These are phyloP conservation scores for Cucurbita ficifolia DNA, from an alignment of 306 rosid genomes.

Conservation along the genomic window DNA sequence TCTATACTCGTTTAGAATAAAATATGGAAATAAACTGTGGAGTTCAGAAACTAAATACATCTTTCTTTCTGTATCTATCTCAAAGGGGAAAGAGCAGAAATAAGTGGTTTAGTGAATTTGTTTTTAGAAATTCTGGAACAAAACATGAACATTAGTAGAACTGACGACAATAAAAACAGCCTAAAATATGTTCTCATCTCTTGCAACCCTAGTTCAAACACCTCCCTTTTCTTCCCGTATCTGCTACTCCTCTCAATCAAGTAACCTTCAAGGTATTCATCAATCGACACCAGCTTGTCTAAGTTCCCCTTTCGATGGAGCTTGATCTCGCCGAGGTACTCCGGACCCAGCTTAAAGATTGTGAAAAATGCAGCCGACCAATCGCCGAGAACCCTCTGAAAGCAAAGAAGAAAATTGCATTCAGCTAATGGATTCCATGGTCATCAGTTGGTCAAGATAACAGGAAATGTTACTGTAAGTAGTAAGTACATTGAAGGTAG, in stretches of 20 bases:
- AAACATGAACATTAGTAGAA: constrained; percentile 79
- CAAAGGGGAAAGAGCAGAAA: constrained; percentile 37
- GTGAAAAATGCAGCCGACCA: constrained; percentile 95
- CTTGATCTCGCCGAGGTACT: constrained; percentile 22
- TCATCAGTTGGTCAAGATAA: not conserved
- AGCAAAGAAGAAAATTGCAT: not conserved
- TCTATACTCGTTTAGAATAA: not conserved
- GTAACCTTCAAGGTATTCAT: constrained; percentile 90
- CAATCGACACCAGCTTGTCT: constrained; percentile 74
- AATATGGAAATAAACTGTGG: not conserved
- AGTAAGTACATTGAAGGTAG: constrained; percentile 40
- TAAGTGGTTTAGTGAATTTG: constrained; percentile 62
- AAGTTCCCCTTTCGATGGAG: constrained; percentile 21
- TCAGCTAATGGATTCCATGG: not conserved
- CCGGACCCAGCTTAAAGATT: constrained; percentile 62
- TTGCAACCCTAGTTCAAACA: constrained; percentile 89
- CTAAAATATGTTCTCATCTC: constrained; percentile 97
- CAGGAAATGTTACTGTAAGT: not conserved
- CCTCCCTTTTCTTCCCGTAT: constrained; percentile 91
- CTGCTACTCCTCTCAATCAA: constrained; percentile 86
- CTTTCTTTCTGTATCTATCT: not conserved
- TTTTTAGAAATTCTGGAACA: constrained; percentile 92
- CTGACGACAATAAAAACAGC: constrained; percentile 83
- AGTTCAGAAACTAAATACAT: not conserved
- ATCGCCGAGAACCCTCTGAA: constrained; percentile 73